phyloP scores from a whole-genome alignment of 2,329 filamentous ascomycete species.

The Pyrenophora teres region DNA sequence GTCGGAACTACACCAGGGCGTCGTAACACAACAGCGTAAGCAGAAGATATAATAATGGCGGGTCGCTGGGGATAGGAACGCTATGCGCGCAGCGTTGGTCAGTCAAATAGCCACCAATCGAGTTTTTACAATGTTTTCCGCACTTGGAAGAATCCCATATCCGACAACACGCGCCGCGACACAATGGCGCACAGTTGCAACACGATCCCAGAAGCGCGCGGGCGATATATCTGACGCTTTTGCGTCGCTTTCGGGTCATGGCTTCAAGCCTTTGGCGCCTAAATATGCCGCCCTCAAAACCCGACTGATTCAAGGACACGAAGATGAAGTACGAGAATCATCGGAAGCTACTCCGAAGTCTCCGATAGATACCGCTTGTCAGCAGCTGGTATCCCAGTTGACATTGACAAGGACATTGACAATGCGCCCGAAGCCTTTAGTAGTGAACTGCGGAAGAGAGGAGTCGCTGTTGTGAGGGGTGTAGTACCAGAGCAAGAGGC shows the following conservation, averaged over 20 bases:
- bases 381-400: no score
- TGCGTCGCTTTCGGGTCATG: constrained; percentile 54
- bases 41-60: constrained; percentile 27
- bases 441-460: constrained; percentile 62
- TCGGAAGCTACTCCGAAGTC: constrained; percentile 51
- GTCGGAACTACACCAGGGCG: constrained; percentile 21
- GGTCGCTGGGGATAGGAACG: constrained; percentile 11
- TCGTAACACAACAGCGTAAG: constrained; percentile 8
- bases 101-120: constrained; percentile 2
- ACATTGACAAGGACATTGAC: constrained; percentile 52
- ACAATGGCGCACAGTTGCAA: constrained; percentile 37
- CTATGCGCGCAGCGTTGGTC: constrained; percentile 13
- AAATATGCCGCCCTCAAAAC: constrained; percentile 54
- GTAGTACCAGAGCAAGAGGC: constrained; percentile 53
- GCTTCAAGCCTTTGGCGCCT: constrained; percentile 51
- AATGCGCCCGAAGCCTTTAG: constrained; percentile 61
- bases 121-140: constrained; percentile 35
- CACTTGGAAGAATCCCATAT: constrained; percentile 34
- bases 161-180: constrained; percentile 23
- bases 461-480: constrained; percentile 54
- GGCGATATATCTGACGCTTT: constrained; percentile 59
- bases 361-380: constrained; percentile 52
- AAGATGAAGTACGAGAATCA: constrained; percentile 53
- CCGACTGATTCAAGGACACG: constrained; percentile 52
- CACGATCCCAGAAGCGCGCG: constrained; percentile 49